Base-by-base conservation (phyloP, 768 basidiomycete species). In the Ramaria rubella region DNA sequence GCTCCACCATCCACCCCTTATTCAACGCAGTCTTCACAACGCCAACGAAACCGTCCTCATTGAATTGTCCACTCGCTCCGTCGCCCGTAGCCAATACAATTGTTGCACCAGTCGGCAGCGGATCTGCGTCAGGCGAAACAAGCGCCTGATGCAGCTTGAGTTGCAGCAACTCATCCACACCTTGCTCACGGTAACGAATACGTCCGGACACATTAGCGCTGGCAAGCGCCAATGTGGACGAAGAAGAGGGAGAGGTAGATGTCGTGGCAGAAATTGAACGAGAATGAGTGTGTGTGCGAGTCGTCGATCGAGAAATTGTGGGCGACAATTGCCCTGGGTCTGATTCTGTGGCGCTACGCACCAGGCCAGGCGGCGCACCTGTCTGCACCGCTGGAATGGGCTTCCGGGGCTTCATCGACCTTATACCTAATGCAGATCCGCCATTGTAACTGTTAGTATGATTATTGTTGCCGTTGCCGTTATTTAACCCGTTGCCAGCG, bases 71-170 rank as follows among this genome's bases (percentile, higher is more conserved):
- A 9, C 87, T 85, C 64, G 91, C 90, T 23, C 92, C 93, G 68
- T 98, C 94, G 4, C 94, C 94, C 0, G 94, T 96, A 1, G 91
- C 94, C 42, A 97, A 80, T 44, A 96, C 86, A 62, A 96, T 88
- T 19, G 90, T 92, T 12, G 84, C 80, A 2, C 82, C 80, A 11
- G 72, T 64, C 0, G 83, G 83, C 5, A 45, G 46, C 2, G 81
- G 83, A 1, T 78, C 75, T 15, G 74, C 73, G 59, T 90, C 87
- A 6, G 80, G 77, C 43, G 80, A 82, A 9, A 86, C 83, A 51
- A 97, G 75, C 11, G 86, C 86, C 67, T 94, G 92, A 61, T 94
- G 85, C 29, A 97, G 76, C 68, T 98, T 96, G 57, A 97, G 76
- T 69, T 96, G 94, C 49, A 98, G 72, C 24, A 96, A 77, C 71